Conservation (phyloP, 495 filamentous ascomycete species). For the Astrothelium macrocarpum region DNA sequence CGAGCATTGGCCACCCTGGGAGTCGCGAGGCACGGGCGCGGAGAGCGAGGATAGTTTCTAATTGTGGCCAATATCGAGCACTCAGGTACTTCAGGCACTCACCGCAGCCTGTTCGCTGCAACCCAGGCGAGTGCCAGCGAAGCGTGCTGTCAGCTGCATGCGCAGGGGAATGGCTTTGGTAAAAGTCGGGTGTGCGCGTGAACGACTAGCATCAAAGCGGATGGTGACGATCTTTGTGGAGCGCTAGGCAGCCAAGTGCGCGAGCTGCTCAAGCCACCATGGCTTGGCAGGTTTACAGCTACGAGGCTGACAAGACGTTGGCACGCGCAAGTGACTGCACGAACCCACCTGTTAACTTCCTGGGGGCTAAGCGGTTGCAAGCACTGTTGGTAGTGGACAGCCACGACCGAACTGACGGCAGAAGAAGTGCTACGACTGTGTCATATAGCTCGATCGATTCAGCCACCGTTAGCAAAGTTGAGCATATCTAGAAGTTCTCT, state of each 20-base stretch:
- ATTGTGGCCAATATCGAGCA: background rate
- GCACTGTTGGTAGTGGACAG: no score
- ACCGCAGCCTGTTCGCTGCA: background rate
- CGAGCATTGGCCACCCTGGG: background rate
- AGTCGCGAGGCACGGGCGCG: background rate
- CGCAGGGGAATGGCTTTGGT: background rate
- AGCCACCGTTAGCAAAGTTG: no score
- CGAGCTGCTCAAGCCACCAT: background rate
- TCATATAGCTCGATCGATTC: no score
- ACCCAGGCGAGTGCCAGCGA: background rate
- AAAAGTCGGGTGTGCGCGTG: background rate
- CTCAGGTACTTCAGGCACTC: background rate
- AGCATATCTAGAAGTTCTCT: no score
- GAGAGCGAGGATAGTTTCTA: background rate
- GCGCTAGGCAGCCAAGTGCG: background rate
- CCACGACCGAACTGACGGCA: no score
- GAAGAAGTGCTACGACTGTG: no score
- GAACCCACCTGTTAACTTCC: no score
- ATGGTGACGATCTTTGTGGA: background rate
- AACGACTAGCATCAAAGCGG: background rate
- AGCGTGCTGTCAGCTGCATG: background rate
- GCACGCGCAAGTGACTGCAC: background rate
- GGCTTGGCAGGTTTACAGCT: background rate
- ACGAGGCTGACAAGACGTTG: constrained; percentile 5
- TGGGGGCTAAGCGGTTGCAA: no score